Conservation (phyloP, 495 filamentous ascomycete genomes). For the Aspergillus nidulans region DNA sequence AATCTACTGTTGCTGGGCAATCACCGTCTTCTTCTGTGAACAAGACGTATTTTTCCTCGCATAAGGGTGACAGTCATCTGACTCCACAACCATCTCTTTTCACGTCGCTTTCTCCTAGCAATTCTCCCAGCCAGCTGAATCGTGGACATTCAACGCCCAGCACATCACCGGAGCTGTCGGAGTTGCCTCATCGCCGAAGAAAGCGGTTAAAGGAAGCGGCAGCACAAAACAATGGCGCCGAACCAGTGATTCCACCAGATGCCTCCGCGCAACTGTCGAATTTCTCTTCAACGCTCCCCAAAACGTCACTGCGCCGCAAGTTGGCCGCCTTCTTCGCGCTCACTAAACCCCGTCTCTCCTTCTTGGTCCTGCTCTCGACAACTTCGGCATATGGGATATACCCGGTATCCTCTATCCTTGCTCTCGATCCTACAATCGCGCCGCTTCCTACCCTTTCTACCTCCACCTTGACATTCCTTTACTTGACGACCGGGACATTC, state of each 20-base stretch:
- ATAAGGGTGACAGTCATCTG: slow-evolving; percentile 22
- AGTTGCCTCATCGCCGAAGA: slow-evolving; percentile 48
- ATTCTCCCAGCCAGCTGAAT: slow-evolving; percentile 11
- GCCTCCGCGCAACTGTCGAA: slow-evolving; percentile 77
- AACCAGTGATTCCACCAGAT: slow-evolving; percentile 63
- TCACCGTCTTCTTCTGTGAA: slow-evolving; percentile 25
- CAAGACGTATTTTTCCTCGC: slow-evolving; percentile 42
- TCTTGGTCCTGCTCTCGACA: slow-evolving; percentile 86
- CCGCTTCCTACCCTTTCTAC: slow-evolving; percentile 80
- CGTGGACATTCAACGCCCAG: background rate
- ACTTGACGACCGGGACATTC: slow-evolving; percentile 85
- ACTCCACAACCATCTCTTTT: slow-evolving; percentile 22
- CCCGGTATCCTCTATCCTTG: slow-evolving; percentile 59
- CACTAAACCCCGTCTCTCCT: slow-evolving; percentile 88
- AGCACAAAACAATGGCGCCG: slow-evolving; percentile 19
- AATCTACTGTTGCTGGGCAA: slow-evolving; percentile 26
- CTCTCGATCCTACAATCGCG: slow-evolving; percentile 58
- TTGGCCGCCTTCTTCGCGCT: slow-evolving; percentile 86
- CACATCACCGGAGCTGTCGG: slow-evolving; percentile 21
- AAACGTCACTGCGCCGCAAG: slow-evolving; percentile 67
- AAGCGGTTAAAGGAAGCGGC: slow-evolving; percentile 45
- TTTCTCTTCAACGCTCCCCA: slow-evolving; percentile 61
- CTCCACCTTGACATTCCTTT: slow-evolving; percentile 82
- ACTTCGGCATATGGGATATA: slow-evolving; percentile 91
- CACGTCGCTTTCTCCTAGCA: slow-evolving; percentile 26